These are phyloP conservation scores for Lactarius sp. DNA, from an alignment of 768 basidiomycete species.

Conservation along the genomic window DNA sequence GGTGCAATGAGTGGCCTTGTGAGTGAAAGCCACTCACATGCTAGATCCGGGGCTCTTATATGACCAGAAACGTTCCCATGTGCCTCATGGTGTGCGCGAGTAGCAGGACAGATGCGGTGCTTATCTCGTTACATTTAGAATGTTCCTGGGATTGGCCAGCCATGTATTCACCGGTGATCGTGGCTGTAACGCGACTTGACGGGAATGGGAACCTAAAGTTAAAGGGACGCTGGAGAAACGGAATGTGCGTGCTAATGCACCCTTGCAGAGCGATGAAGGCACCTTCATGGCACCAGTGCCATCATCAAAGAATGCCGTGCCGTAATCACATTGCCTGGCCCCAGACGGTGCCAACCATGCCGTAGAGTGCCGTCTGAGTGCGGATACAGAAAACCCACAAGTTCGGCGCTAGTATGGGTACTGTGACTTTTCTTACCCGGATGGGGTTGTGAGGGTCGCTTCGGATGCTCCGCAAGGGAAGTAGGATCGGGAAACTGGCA, in stretches of 20 bases:
- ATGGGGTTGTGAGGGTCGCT: background rate
- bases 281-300: background rate
- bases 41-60: background rate
- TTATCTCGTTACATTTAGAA: background rate
- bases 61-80: background rate
- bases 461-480: background rate
- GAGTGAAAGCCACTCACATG: background rate
- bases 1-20: background rate
- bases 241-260: background rate
- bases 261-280: conserved; percentile 7
- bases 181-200: background rate
- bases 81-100: background rate
- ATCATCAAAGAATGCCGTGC: background rate
- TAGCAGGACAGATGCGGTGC: background rate
- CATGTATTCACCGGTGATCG: background rate
- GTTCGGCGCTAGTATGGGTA: background rate
- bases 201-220: background rate
- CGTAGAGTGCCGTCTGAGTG: too few species aligned
- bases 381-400: background rate
- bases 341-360: background rate
- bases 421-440: background rate
- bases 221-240: background rate
- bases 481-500: background rate
- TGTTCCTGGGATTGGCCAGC: background rate
- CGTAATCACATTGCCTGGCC: background rate